Conservation (phyloP, 257 asterid species). For the Nicotiana undulata region DNA sequence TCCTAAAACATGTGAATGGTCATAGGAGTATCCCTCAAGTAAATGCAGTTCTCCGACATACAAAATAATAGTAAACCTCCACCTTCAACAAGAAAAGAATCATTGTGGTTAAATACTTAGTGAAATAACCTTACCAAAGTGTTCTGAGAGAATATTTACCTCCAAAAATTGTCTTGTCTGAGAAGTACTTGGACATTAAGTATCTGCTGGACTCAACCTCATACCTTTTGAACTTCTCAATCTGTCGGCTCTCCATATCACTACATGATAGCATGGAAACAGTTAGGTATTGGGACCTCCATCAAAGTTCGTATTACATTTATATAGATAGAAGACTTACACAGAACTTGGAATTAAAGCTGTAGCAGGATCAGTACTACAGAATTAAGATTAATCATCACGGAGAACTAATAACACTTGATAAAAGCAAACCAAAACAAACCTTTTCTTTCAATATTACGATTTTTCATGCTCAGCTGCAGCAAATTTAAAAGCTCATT, state of each 20-base stretch:
- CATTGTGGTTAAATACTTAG: background rate
- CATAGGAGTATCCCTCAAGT: background rate
- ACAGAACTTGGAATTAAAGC: background rate
- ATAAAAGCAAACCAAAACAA: background rate
- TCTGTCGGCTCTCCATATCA: slow-evolving; percentile 18
- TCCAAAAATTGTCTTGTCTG: slow-evolving; percentile 80
- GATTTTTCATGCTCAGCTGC: background rate
- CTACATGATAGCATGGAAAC: slow-evolving; percentile 12
- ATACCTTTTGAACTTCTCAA: slow-evolving; percentile 51
- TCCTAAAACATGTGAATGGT: background rate
- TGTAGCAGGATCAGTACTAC: background rate
- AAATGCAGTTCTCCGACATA: background rate
- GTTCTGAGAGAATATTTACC: slow-evolving; percentile 31
- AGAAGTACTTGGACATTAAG: slow-evolving; percentile 68
- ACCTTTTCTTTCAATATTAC: background rate
- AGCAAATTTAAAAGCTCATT: background rate
- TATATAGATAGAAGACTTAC: background rate
- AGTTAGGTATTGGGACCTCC: background rate
- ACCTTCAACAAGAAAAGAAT: background rate
- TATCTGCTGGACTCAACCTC: slow-evolving; percentile 52
- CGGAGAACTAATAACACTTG: background rate
- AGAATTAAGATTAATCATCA: background rate
- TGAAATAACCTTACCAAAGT: background rate
- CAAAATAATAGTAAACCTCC: background rate
- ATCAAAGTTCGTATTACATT: background rate